Percentiles rank a stretch among this genome's conserved stretches.
Evolutionary conservation across 2,329 filamentous ascomycete genomes (phyloP).

Genomic region (Monosporascus sp.): DNA sequence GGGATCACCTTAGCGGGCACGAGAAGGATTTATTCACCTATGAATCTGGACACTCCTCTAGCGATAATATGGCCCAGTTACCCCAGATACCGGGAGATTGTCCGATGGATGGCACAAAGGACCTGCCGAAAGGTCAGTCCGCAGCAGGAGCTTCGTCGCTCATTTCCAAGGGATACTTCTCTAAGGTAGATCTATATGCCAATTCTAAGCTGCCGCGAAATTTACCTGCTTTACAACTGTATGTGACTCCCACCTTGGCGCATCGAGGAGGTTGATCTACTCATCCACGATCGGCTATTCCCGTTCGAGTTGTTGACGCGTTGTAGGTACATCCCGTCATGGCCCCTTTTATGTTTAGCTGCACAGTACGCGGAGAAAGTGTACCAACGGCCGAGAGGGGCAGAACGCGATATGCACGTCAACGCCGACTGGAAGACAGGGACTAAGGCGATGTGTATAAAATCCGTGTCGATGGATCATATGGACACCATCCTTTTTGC

Average conservation of each 20-base stretch:
- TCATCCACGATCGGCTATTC: background rate
- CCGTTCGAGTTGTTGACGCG: constrained; percentile 11
- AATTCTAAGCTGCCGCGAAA: constrained; percentile 69
- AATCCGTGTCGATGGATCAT: constrained; percentile 71
- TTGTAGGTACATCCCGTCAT: constrained; percentile 64
- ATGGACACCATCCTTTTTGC: constrained; percentile 78
- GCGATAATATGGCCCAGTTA: constrained; percentile 5
- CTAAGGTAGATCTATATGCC: constrained; percentile 71
- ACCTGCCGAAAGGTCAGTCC: constrained; percentile 31
- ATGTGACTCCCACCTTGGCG: constrained; percentile 21
- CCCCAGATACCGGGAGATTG: constrained; percentile 9
- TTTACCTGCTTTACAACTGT: constrained; percentile 64
- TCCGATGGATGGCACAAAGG: constrained; percentile 26
- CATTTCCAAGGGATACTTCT: constrained; percentile 55
- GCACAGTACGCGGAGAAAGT: constrained; percentile 72
- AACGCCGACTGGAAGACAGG: constrained; percentile 65
- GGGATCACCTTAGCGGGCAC: constrained; percentile 47
- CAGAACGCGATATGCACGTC: constrained; percentile 64
- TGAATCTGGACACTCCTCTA: constrained; percentile 16
- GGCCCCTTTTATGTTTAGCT: constrained; percentile 71
- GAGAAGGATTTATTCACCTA: constrained; percentile 50
- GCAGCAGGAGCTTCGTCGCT: constrained; percentile 27
- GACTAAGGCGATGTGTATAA: constrained; percentile 83
- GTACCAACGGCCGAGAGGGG: constrained; percentile 59
- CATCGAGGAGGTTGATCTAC: background rate